These are phyloP conservation scores for Oryza meyeriana DNA, from an alignment of 176 grass and related monocot genomes.

Conservation along the genomic window DNA sequence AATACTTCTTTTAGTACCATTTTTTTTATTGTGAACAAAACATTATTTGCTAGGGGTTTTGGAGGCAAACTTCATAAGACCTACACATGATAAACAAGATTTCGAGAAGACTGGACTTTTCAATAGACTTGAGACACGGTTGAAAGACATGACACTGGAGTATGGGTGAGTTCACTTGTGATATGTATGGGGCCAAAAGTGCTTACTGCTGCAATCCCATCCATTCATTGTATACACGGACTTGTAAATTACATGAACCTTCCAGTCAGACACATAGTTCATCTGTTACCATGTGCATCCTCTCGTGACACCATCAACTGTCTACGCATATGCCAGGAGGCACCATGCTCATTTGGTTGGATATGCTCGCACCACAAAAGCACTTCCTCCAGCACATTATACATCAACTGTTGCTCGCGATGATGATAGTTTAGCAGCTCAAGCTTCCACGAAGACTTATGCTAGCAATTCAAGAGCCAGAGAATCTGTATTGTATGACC, in stretches of 20 bases:
- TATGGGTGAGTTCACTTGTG: conserved; percentile 43
- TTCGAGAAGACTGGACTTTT: conserved; percentile 55
- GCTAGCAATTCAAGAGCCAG: neutral
- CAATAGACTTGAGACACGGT: conserved; percentile 48
- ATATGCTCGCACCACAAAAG: neutral
- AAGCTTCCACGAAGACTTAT: neutral
- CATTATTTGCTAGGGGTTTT: conserved; percentile 45
- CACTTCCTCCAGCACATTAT: conserved; percentile 9
- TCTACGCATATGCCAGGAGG: conserved; percentile 27
- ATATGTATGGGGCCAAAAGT: neutral
- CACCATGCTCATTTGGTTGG: conserved; percentile 32
- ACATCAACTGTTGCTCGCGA: neutral
- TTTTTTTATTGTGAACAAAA: neutral
- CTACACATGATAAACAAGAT: conserved; percentile 70
- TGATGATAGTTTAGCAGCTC: conserved; percentile 18
- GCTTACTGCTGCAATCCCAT: neutral
- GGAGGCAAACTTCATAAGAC: conserved; percentile 58
- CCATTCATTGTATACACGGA: neutral
- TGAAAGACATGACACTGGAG: conserved; percentile 51
- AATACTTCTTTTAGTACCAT: neutral
- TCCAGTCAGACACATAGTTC: neutral
- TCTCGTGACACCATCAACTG: conserved; percentile 6
- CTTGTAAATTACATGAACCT: neutral
- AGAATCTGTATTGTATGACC: conserved; percentile 16
- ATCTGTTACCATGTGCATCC: neutral